phyloP scores from a whole-genome alignment of 371 early-diverging fungal genomes.

The Apophysomyces ossiformis region DNA sequence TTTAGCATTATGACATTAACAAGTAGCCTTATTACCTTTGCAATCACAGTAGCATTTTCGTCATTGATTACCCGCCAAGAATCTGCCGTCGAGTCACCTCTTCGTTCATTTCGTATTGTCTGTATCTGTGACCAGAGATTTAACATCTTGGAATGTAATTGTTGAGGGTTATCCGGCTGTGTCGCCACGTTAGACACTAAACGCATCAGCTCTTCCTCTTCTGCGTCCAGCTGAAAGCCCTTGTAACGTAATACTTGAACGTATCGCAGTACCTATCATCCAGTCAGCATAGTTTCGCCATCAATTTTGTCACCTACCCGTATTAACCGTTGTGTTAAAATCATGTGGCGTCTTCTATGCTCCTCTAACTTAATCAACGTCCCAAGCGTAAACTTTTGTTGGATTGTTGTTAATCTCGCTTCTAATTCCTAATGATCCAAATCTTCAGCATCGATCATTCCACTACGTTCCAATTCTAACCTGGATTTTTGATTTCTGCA shows the following conservation, averaged over 20 bases:
- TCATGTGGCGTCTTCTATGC: slow-evolving; percentile 42
- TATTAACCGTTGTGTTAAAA: slow-evolving; percentile 32
- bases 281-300: background rate
- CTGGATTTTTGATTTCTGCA: slow-evolving; percentile 37
- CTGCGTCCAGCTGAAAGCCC: slow-evolving; percentile 22
- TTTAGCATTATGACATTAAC: too few species aligned
- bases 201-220: slow-evolving; percentile 25
- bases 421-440: slow-evolving; percentile 28
- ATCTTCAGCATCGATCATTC: background rate
- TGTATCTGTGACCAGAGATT: slow-evolving; percentile 20
- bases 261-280: slow-evolving; percentile 20
- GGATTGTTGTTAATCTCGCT: slow-evolving; percentile 34
- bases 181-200: slow-evolving; percentile 13
- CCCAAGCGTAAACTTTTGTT: slow-evolving; percentile 35
- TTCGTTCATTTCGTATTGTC: slow-evolving; percentile 11
- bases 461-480: slow-evolving; percentile 10
- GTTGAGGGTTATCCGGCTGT: slow-evolving; percentile 19
- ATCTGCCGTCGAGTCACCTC: background rate
- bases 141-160: slow-evolving; percentile 18
- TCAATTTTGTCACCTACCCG: slow-evolving; percentile 22
- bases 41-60: slow-evolving; percentile 20
- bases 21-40: slow-evolving; percentile 14
- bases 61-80: slow-evolving; percentile 22
- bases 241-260: slow-evolving; percentile 36
- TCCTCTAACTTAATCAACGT: slow-evolving; percentile 43